These are phyloP conservation scores for Jacaranda mimosifolia DNA, from an alignment of 257 asterid species.

Conservation along the genomic window DNA sequence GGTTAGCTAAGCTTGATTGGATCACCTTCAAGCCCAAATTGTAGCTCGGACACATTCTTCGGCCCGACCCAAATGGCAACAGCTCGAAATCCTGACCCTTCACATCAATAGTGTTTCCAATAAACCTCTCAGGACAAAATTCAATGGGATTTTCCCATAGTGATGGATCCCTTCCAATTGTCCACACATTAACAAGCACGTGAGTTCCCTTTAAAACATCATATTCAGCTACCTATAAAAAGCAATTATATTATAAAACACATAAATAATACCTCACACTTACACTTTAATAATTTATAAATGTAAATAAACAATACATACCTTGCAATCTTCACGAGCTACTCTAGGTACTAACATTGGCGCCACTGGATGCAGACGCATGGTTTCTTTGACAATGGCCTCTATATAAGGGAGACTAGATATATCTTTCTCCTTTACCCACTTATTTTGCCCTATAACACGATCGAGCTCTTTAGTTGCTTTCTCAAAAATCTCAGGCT, in stretches of 20 bases:
- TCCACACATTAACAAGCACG: neutral
- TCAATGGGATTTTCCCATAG: neutral
- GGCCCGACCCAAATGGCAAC: neutral
- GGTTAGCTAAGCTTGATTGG: slow-evolving; percentile 26
- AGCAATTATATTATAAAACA: too few species aligned
- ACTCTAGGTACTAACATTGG: slow-evolving; percentile 76
- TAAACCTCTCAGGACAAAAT: neutral
- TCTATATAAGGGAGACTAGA: slow-evolving; percentile 50
- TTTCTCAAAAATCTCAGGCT: slow-evolving; percentile 61
- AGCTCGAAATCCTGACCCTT: neutral
- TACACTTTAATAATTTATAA: too few species aligned
- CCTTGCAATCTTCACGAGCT: slow-evolving; percentile 66
- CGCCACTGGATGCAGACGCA: slow-evolving; percentile 62
- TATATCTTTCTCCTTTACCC: slow-evolving; percentile 57
- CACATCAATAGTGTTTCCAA: neutral
- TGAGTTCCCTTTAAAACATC: neutral
- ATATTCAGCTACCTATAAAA: neutral
- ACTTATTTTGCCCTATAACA: slow-evolving; percentile 59
- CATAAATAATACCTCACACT: too few species aligned
- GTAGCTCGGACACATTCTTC: slow-evolving; percentile 13
- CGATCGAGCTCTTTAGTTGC: slow-evolving; percentile 78
- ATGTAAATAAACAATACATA: neutral
- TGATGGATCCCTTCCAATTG: neutral
- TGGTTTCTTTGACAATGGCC: slow-evolving; percentile 59
- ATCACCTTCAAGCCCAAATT: slow-evolving; percentile 65